phyloP scores from a whole-genome alignment of 2,329 filamentous ascomycete genomes.

The Epichloe gansuensis region DNA sequence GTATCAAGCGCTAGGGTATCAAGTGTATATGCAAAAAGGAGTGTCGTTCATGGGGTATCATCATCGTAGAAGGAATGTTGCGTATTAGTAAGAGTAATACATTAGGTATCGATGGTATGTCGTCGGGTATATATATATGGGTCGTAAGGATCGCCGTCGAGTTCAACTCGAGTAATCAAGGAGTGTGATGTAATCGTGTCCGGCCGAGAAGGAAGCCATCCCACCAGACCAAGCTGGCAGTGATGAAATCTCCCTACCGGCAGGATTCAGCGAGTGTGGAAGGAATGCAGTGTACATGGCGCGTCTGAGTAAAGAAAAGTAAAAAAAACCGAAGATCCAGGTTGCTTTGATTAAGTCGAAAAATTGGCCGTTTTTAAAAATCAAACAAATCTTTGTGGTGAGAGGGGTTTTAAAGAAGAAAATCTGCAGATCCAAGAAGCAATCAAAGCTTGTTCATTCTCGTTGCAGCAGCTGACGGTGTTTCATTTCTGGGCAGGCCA shows the following conservation, averaged over 20 bases:
- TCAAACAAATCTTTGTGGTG: too few species aligned
- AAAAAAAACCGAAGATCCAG: neutral
- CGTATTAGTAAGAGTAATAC: conserved; percentile 17
- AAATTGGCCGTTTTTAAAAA: too few species aligned
- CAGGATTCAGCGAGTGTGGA: conserved; percentile 22
- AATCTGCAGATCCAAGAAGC: conserved; percentile 11
- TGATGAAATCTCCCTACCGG: neutral
- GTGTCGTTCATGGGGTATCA: conserved; percentile 12
- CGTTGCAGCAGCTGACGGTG: conserved; percentile 6
- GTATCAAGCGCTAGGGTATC: conserved; percentile 7
- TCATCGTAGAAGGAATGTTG: conserved; percentile 25
- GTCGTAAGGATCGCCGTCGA: conserved; percentile 20
- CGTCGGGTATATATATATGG: neutral
- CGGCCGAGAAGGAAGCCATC: neutral
- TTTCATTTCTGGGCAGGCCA: neutral
- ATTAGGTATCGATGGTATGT: conserved; percentile 11
- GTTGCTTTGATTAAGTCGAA: too few species aligned
- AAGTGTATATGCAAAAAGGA: conserved; percentile 1
- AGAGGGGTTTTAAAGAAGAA: neutral
- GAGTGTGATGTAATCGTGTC: neutral
- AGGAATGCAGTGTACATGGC: conserved; percentile 26
- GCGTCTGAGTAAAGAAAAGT: conserved; percentile 17
- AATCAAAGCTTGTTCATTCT: conserved; percentile 13
- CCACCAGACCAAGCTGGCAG: neutral
- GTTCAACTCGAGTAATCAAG: conserved; percentile 14